Conservation (phyloP, 1,139 yeast species). For the Blastobotrys arbuscula region DNA sequence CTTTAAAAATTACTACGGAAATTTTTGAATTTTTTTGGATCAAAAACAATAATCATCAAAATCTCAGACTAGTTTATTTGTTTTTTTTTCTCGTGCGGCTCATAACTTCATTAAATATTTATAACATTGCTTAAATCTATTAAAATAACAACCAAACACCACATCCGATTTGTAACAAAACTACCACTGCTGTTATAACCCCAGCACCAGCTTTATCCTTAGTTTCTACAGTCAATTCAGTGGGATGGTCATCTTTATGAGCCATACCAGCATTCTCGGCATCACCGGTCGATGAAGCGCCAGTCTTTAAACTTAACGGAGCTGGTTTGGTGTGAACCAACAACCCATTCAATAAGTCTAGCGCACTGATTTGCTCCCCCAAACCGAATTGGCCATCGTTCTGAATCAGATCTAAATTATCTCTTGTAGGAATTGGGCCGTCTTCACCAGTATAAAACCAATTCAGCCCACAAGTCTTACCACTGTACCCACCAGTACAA, state of each 20-base stretch:
- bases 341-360: conserved; percentile 67
- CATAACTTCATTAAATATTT: no score
- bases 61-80: no score
- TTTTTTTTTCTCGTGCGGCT: no score
- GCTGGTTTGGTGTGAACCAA: conserved; percentile 44
- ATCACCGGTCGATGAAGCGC: conserved; percentile 45
- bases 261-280: conserved; percentile 28
- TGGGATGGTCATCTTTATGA: conserved; percentile 17
- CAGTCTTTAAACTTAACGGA: conserved; percentile 42
- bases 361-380: conserved; percentile 89
- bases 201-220: conserved; percentile 88
- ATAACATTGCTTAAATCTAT: no score
- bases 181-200: conserved; percentile 67
- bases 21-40: no score
- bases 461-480: conserved; percentile 81
- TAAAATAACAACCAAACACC: conserved; percentile 1
- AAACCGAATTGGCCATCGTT: conserved; percentile 82
- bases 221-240: conserved; percentile 23
- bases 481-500: conserved; percentile 83
- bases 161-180: conserved; percentile 33
- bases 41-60: no score
- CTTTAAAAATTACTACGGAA: no score
- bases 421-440: neutral
- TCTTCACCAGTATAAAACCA: conserved; percentile 50
- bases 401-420: conserved; percentile 18